Base-by-base conservation (phyloP, 805 yeast species). In the Nadsonia fulvescens region DNA sequence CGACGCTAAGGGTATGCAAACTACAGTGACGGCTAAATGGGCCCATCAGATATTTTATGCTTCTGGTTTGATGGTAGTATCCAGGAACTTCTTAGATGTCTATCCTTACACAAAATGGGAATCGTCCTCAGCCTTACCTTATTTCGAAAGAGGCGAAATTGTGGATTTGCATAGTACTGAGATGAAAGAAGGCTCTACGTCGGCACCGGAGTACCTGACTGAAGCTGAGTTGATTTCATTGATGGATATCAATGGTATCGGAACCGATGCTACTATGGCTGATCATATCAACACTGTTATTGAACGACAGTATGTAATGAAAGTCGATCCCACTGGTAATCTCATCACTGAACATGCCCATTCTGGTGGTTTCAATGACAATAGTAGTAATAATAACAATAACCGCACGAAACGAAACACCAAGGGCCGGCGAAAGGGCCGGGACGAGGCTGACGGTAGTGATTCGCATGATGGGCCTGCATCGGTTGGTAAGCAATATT, bases 251-350 rank as follows among this genome's bases (percentile, higher is more conserved):
- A 89, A 89, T 47, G 96, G 96, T 0, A 89, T 89, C 23, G 99
- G 99, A 3, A 89, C 99, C 0, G 99, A 89, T 54, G 99, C 99
- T 1, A 89, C 99, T 0, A 91, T 89, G 49, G 98, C 96, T 0
- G 98, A 89, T 22, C 99, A 89, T 49, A 89, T 89, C 19, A 82
- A 76, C 31, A 83, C 77, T 43, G 70, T 89, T 22, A 51, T 63
- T 15, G 47, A 48, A 7, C 52, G 98, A 28, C 67, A 69, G 11
- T 91, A 83, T 40, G 65, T 78, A 4, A 51, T 48, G 10, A 69
- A 61, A 36, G 37, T 36, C 10, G 51, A 46, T 14, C 22, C 25
- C 3, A 16, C 21, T 9, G 24, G 29, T 8, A 17, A 17, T 8
- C n/a, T n/a, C n/a, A 28, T 53, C 47, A 22, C 26, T 15, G 35